Evolutionary conservation across 352 stramenopile species (phyloP).

Genomic region (Globisporangium cystogenes): DNA sequence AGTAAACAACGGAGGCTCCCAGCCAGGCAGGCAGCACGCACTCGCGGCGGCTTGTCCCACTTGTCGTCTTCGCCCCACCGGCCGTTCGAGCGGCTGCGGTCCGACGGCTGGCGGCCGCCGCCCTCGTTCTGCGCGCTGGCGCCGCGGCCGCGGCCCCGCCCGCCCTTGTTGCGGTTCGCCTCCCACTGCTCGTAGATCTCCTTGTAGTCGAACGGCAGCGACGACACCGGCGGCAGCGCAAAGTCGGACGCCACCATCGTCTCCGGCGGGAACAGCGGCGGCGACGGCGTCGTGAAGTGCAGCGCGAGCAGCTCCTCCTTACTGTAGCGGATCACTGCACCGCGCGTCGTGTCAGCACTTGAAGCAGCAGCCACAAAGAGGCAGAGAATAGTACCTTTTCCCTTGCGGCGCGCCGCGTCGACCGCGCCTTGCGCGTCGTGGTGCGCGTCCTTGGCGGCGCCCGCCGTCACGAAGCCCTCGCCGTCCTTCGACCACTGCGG

Average conservation of each 20-base stretch:
- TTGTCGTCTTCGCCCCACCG: constrained; percentile 47
- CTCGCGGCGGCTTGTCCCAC: constrained; percentile 34
- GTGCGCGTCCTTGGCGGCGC: constrained; percentile 19
- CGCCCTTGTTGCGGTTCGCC: constrained; percentile 72
- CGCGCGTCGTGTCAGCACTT: no score
- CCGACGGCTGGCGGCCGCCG: constrained; percentile 20
- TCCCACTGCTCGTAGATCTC: constrained; percentile 88
- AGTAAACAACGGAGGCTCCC: no score
- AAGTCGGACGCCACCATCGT: constrained; percentile 63
- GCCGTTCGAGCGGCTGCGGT: constrained; percentile 39
- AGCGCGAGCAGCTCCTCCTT: constrained; percentile 78
- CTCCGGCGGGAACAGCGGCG: constrained; percentile 51
- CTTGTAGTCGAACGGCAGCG: constrained; percentile 81
- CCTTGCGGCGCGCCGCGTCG: constrained; percentile 48
- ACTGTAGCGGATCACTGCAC: constrained; percentile 61
- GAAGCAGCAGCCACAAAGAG: no score
- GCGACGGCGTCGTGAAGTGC: constrained; percentile 47
- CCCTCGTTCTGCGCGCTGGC: constrained; percentile 18
- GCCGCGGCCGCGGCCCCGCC: constrained; percentile 62
- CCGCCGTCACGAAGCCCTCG: constrained; percentile 71
- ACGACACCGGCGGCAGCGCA: constrained; percentile 60
- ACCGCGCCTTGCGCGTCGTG: constrained; percentile 15
- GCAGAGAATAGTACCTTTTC: constrained; percentile 51
- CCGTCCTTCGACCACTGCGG: constrained; percentile 86
- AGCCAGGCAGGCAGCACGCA: neutral